phyloP scores from a whole-genome alignment of 768 basidiomycete species.

The Auriscalpium vulgare region DNA sequence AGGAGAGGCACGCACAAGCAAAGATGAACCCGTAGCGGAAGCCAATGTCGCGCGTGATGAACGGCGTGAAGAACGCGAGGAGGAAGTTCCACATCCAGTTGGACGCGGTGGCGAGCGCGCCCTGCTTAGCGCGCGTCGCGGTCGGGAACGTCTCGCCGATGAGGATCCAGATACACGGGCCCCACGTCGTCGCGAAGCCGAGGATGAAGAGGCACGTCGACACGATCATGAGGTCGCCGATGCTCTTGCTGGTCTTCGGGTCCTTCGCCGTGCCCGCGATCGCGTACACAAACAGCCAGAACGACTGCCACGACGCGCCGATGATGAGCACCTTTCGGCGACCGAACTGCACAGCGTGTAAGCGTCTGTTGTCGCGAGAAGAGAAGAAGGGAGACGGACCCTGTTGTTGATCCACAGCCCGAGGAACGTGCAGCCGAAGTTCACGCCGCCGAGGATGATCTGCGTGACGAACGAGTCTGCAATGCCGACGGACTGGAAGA shows the following conservation, averaged over 20 bases:
- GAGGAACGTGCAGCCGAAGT: conserved; percentile 64
- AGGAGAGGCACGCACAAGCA: conserved; percentile 33
- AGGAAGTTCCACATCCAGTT: conserved; percentile 71
- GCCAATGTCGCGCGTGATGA: conserved; percentile 47
- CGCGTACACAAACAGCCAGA: conserved; percentile 68
- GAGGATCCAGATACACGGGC: conserved; percentile 64
- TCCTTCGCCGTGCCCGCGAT: conserved; percentile 59
- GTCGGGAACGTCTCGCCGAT: conserved; percentile 74
- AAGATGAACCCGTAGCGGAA: conserved; percentile 69
- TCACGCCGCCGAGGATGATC: conserved; percentile 68
- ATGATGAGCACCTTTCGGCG: conserved; percentile 55
- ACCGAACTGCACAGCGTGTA: conserved; percentile 39
- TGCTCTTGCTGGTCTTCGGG: conserved; percentile 36
- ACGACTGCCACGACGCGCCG: conserved; percentile 63
- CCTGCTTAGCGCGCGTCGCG: conserved; percentile 64
- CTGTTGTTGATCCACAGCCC: conserved; percentile 69
- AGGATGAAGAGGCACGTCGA: conserved; percentile 64
- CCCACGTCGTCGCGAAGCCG: conserved; percentile 67
- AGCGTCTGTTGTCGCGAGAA: neutral
- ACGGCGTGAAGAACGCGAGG: conserved; percentile 73
- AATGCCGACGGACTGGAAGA: conserved; percentile 63
- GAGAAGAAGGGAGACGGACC: conserved; percentile 23
- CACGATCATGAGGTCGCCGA: conserved; percentile 46
- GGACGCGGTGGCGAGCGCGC: conserved; percentile 51
- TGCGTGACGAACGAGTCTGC: conserved; percentile 61